A percentile compares a stretch with the other conserved stretches of the same genome.
Evolutionary conservation across 2,329 filamentous ascomycete species (phyloP).

Genomic region (Drechslera avenae): DNA sequence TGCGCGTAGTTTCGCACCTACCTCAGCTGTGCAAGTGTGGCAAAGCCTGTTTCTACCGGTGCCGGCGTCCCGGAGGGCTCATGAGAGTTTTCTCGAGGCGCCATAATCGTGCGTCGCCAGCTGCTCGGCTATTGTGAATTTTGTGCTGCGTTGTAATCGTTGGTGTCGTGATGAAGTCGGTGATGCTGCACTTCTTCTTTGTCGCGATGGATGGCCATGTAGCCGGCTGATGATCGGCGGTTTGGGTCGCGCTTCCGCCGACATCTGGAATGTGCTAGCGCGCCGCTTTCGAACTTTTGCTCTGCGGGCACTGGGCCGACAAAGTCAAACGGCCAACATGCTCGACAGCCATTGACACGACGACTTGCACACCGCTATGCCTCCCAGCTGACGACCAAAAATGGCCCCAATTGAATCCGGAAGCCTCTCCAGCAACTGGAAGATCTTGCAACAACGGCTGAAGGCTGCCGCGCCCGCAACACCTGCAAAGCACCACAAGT

Average conservation of each 20-base stretch:
- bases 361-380: slow-evolving; percentile 35
- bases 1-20: slow-evolving; percentile 54
- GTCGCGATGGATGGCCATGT: slow-evolving; percentile 23
- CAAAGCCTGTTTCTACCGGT: slow-evolving; percentile 75
- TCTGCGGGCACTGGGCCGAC: slow-evolving; percentile 2
- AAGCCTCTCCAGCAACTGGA: slow-evolving; percentile 69
- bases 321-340: slow-evolving; percentile 20
- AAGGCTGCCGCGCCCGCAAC: slow-evolving; percentile 42
- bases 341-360: slow-evolving; percentile 20
- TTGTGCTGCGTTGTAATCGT: slow-evolving; percentile 32
- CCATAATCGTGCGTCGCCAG: slow-evolving; percentile 51
- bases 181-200: slow-evolving; percentile 23
- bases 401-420: slow-evolving; percentile 50
- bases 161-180: slow-evolving; percentile 39
- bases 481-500: slow-evolving; percentile 33
- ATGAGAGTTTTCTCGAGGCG: slow-evolving; percentile 59
- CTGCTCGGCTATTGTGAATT: slow-evolving; percentile 22
- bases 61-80: slow-evolving; percentile 62
- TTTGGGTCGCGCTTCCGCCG: slow-evolving; percentile 12
- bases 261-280: slow-evolving; percentile 22
- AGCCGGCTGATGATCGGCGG: slow-evolving; percentile 22
- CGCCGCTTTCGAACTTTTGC: slow-evolving; percentile 32
- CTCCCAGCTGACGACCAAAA: slow-evolving; percentile 31
- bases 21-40: slow-evolving; percentile 83
- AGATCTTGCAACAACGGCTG: slow-evolving; percentile 70